phyloP scores from a whole-genome alignment of 495 filamentous ascomycete genomes.

The Eremomyces bilateralis region DNA sequence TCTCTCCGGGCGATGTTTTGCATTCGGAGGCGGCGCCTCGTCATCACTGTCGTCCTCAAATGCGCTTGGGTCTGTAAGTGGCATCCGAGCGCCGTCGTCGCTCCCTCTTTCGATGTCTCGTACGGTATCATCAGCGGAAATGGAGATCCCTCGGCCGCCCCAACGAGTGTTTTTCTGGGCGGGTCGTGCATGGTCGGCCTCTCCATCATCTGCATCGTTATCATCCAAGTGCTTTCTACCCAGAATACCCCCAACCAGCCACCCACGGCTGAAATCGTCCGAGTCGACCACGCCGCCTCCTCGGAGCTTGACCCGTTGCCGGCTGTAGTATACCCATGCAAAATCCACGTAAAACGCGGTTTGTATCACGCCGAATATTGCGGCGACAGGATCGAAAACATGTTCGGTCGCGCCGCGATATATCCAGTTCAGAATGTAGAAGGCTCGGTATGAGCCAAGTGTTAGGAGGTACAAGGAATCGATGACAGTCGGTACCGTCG shows the following conservation, averaged over 20 bases:
- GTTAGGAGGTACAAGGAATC: slow-evolving; percentile 83
- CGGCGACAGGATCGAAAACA: slow-evolving; percentile 45
- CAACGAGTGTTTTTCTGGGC: slow-evolving; percentile 37
- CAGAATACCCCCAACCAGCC: slow-evolving; percentile 31
- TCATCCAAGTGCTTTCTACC: slow-evolving; percentile 21
- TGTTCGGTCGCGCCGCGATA: slow-evolving; percentile 33
- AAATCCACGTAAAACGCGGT: slow-evolving; percentile 87
- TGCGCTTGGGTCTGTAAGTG: slow-evolving; percentile 11
- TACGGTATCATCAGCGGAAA: slow-evolving; percentile 58
- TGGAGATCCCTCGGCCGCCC: slow-evolving; percentile 58
- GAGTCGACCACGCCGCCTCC: slow-evolving; percentile 82
- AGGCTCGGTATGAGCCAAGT: slow-evolving; percentile 68
- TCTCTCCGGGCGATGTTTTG: no score
- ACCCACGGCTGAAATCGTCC: slow-evolving; percentile 68
- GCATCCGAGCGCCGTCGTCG: slow-evolving; percentile 5
- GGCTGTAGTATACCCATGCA: slow-evolving; percentile 85
- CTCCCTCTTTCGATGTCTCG: slow-evolving; percentile 4
- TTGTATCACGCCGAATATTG: slow-evolving; percentile 76
- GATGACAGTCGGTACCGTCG: slow-evolving; percentile 86
- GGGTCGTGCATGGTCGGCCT: slow-evolving; percentile 2
- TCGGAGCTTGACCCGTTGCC: slow-evolving; percentile 85
- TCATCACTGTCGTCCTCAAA: slow-evolving; percentile 14
- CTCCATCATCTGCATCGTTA: slow-evolving; percentile 15
- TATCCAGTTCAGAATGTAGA: slow-evolving; percentile 92
- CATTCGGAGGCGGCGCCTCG: no score